Conservation (phyloP, 352 stramenopile species). For the Phytophthora tubulina region DNA sequence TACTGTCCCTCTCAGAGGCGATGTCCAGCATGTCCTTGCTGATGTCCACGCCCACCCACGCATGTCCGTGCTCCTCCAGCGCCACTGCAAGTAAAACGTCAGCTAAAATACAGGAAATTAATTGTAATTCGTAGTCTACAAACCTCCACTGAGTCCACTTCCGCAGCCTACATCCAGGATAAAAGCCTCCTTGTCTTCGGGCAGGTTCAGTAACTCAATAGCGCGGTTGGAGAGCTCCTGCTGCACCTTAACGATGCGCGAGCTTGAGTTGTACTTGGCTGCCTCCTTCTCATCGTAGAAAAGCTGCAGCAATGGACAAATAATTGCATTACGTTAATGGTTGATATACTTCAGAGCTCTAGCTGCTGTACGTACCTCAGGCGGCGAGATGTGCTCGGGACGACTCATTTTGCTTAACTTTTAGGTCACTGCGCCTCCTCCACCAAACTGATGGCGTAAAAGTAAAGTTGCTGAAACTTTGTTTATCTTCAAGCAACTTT, state of each 20-base stretch:
- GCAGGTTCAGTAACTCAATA: constrained; percentile 97
- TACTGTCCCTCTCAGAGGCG: constrained; percentile 93
- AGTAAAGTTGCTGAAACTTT: constrained; percentile 10
- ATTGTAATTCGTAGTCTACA: constrained; percentile 20
- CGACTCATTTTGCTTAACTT: constrained; percentile 72
- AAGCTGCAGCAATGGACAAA: constrained; percentile 57
- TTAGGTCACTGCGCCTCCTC: constrained; percentile 31
- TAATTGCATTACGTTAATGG: constrained; percentile 5
- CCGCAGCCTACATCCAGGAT: constrained; percentile 98
- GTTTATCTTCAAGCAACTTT: constrained; percentile 2
- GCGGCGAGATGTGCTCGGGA: constrained; percentile 87
- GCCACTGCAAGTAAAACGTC: constrained; percentile 63
- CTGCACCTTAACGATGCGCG: constrained; percentile 94
- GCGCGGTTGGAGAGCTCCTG: constrained; percentile 96
- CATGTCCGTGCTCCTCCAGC: constrained; percentile 93
- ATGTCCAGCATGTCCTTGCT: constrained; percentile 99
- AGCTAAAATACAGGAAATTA: constrained; percentile 6
- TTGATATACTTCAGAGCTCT: background rate
- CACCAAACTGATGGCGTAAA: constrained; percentile 20
- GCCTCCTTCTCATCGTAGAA: constrained; percentile 95
- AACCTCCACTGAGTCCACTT: constrained; percentile 95
- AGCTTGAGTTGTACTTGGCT: constrained; percentile 94
- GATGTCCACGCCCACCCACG: constrained; percentile 99
- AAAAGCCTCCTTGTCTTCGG: constrained; percentile 84
- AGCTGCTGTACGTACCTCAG: constrained; percentile 61